These are phyloP conservation scores for Termitomyces sp. DNA, from an alignment of 768 basidiomycete genomes.

Conservation along the genomic window DNA sequence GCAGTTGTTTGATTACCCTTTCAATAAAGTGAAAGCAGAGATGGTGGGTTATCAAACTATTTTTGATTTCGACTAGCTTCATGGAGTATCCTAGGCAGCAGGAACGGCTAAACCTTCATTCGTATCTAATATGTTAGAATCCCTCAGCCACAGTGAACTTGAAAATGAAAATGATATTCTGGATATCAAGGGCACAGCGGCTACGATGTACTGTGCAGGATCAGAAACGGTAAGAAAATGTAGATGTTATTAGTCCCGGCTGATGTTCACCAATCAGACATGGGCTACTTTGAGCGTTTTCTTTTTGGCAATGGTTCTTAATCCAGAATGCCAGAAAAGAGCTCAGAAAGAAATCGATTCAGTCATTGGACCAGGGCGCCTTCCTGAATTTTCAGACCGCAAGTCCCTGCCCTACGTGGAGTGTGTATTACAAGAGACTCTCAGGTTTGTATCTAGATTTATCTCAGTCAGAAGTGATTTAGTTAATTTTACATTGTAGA, in stretches of 20 bases:
- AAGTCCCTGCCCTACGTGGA: too few species aligned
- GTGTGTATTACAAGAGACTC: too few species aligned
- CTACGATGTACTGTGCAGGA: constrained; percentile 22
- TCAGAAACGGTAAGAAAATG: constrained; percentile 27
- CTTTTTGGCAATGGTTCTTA: constrained; percentile 32
- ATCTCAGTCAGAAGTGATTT: too few species aligned
- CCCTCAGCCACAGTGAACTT: neutral
- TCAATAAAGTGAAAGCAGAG: constrained; percentile 16
- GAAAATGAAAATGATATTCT: too few species aligned
- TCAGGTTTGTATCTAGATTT: too few species aligned
- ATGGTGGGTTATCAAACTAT: constrained; percentile 20
- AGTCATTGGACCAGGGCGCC: too few species aligned
- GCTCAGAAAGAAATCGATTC: constrained; percentile 32
- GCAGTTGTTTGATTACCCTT: constrained; percentile 2
- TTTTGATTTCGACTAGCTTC: neutral
- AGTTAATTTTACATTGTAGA: too few species aligned
- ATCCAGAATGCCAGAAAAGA: constrained; percentile 28
- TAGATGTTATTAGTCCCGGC: too few species aligned
- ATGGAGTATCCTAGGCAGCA: neutral
- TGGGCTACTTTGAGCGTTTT: constrained; percentile 24
- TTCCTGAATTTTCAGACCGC: too few species aligned
- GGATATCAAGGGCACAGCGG: constrained; percentile 13
- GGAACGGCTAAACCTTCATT: neutral
- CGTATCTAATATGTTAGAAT: neutral
- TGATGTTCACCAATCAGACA: constrained; percentile 14